Conservation (phyloP, 2,329 filamentous ascomycete species). For the Drechslerella coelobrocha region DNA sequence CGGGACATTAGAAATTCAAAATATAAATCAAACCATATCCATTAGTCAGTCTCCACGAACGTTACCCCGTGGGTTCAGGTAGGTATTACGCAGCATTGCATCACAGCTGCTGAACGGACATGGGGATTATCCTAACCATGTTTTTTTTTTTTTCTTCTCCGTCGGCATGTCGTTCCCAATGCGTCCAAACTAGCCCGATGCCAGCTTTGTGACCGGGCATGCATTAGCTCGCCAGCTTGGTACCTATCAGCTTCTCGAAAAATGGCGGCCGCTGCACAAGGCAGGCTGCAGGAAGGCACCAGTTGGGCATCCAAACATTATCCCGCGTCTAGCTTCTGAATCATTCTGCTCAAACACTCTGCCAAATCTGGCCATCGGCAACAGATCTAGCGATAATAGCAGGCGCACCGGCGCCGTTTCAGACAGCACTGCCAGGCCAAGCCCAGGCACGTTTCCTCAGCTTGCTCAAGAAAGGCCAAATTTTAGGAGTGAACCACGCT, state of each 20-base stretch:
- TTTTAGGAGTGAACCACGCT: slow-evolving; percentile 25
- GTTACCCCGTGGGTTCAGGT: slow-evolving; percentile 1
- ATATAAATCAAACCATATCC: too few species aligned
- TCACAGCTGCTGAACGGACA: slow-evolving; percentile 33
- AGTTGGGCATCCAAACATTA: not conserved
- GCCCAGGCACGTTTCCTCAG: not conserved
- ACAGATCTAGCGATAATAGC: not conserved
- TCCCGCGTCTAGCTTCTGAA: slow-evolving; percentile 11
- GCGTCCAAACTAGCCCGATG: slow-evolving; percentile 34
- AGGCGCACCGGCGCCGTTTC: not conserved
- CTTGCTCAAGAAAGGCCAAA: slow-evolving; percentile 8
- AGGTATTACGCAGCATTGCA: slow-evolving; percentile 34
- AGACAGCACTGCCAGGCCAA: not conserved
- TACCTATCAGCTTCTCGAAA: slow-evolving; percentile 48
- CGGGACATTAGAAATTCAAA: too few species aligned
- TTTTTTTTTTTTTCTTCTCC: not conserved
- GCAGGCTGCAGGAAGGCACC: not conserved
- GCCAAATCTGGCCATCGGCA: not conserved
- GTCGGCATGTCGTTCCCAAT: slow-evolving; percentile 1
- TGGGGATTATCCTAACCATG: slow-evolving; percentile 5
- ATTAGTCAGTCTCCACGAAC: too few species aligned
- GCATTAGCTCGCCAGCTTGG: slow-evolving; percentile 28
- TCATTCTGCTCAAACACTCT: not conserved
- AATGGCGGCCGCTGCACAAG: not conserved
- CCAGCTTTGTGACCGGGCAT: slow-evolving; percentile 30